phyloP scores from a whole-genome alignment of 1,139 yeast genomes.

The Kazachstania sp. region DNA sequence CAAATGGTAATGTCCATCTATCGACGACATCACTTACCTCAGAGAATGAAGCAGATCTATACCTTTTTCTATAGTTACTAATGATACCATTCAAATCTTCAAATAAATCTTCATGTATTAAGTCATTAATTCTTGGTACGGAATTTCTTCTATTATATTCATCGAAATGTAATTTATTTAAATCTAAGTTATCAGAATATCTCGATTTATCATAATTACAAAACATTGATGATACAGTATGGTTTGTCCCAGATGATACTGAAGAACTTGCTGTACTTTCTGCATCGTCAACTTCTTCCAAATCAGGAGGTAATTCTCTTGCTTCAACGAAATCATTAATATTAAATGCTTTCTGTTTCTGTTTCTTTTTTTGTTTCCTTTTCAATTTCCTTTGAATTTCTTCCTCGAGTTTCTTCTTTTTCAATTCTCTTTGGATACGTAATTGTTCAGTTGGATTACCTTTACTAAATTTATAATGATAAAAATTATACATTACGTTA shows the following conservation, averaged over 20 bases:
- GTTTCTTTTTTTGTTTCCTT: not conserved
- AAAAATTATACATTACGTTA: conserved; percentile 15
- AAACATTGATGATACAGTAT: conserved; percentile 24
- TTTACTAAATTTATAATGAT: conserved; percentile 23
- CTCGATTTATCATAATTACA: conserved; percentile 23
- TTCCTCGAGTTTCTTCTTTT: not conserved
- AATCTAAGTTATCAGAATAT: conserved; percentile 11
- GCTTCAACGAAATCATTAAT: conserved; percentile 7
- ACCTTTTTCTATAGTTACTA: conserved; percentile 2
- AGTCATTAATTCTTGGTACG: conserved; percentile 14
- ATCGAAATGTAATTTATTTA: conserved; percentile 18
- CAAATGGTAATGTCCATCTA: conserved; percentile 32
- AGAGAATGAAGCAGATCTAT: conserved; percentile 38
- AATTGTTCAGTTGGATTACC: conserved; percentile 26
- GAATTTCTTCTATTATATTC: conserved; percentile 25
- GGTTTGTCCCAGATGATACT: conserved; percentile 12
- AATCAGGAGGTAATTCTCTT: not conserved
- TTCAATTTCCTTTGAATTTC: not conserved
- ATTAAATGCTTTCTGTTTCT: conserved; percentile 4
- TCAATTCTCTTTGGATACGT: conserved; percentile 2
- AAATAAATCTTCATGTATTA: not conserved
- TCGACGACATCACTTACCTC: conserved; percentile 35
- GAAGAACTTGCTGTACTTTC: not conserved
- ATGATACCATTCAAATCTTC: not conserved
- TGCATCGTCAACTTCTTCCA: not conserved